Base-by-base conservation (phyloP, 306 rosid species). In the Malus sylvestris region DNA sequence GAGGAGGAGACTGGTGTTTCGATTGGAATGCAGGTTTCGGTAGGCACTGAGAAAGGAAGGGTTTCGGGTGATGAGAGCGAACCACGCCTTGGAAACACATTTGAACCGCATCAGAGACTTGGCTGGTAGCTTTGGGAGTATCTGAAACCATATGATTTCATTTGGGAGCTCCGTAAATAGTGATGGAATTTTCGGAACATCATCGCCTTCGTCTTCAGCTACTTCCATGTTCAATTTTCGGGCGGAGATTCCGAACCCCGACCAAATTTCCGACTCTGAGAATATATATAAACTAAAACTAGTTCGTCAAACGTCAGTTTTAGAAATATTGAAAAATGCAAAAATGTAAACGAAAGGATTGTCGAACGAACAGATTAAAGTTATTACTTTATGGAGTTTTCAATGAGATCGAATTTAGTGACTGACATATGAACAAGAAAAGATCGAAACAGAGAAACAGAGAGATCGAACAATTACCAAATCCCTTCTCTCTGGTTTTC, bases 61-160 rank as follows among this genome's bases (percentile, higher is more conserved):
- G 49, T 60, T 19, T 3, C 19, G 33, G 52, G 44, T 15, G 42
- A 57, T 30, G 66, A 72, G 76, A 58, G 57, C 18, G 25, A 29
- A 22, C 76, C 76, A 73, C 2, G 38, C 18, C 76, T 73, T 58
- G 57, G 68, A 35, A 33, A 58, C 55, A 13, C 68, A 57, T 8
- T 58, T 72, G 32, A 35, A 72, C 13, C 67, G 67, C 67, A 58
- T 15, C n/a, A 72, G 55, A 11, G 64, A 52, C 62, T 52, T 73
- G 38, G 35, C 68, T n/a, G 76, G 76, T 38, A 59, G 55, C 55
- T 35, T 30, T 52, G 75, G 62, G 3, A 71, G 75, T 51, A 51
- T 52, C 15, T 30, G 46, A 71, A 19, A 71, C 38, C 53, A 42
- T 14, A 60, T n/a, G 77, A 59, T 59, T 16, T 60, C 57, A 33